phyloP scores from a whole-genome alignment of 2,329 filamentous ascomycete genomes.

The Drechslerella coelobrocha region DNA sequence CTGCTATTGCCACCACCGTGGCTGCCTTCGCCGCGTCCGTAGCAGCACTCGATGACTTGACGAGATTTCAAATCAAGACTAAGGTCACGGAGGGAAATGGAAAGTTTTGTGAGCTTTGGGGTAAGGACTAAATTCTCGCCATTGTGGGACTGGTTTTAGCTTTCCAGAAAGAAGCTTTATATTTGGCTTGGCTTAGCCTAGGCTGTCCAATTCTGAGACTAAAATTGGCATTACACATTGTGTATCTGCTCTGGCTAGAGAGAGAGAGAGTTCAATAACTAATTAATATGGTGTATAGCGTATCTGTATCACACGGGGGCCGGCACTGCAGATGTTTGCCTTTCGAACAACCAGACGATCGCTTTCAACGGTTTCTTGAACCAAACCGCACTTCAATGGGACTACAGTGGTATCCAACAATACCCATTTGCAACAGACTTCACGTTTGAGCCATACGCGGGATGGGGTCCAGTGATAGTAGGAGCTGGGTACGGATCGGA shows the following conservation, averaged over 20 bases:
- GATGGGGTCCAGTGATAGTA: slow-evolving; percentile 37
- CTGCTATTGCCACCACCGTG: slow-evolving; percentile 14
- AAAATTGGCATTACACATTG: too few species aligned
- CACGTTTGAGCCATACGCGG: slow-evolving; percentile 26
- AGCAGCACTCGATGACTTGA: slow-evolving; percentile 18
- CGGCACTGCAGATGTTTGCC: slow-evolving; percentile 29
- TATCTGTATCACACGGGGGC: slow-evolving; percentile 41
- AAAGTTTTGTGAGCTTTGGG: slow-evolving; percentile 42
- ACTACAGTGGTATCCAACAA: slow-evolving; percentile 41
- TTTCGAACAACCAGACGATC: slow-evolving; percentile 24
- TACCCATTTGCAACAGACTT: slow-evolving; percentile 31
- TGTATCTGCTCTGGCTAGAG: too few species aligned
- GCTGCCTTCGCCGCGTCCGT: slow-evolving; percentile 24
- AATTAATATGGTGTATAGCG: background rate
- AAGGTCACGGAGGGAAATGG: slow-evolving; percentile 36
- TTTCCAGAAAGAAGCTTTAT: too few species aligned
- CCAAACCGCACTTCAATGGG: slow-evolving; percentile 41
- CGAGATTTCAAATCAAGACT: slow-evolving; percentile 28
- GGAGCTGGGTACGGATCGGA: slow-evolving; percentile 29
- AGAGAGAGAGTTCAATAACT: background rate
- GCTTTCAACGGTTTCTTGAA: slow-evolving; percentile 36
- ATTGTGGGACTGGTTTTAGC: too few species aligned
- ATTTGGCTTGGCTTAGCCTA: too few species aligned
- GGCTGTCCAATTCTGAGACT: too few species aligned
- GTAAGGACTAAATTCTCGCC: slow-evolving; percentile 7